Evolutionary conservation across 2,329 filamentous ascomycete genomes (phyloP).

Genomic region (Daldinia sp.): DNA sequence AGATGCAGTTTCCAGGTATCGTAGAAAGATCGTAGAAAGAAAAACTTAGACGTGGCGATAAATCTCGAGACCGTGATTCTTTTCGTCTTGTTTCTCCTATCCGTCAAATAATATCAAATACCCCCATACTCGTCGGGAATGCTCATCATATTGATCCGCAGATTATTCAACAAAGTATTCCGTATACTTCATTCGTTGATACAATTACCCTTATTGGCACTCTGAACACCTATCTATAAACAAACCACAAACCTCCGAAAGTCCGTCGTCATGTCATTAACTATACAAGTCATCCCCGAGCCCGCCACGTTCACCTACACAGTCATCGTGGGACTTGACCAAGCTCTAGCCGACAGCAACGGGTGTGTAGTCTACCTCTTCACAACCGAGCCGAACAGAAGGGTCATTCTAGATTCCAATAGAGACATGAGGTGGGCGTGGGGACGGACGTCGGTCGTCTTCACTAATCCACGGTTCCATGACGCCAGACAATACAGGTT

Average conservation of each 20-base stretch:
- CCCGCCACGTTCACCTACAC: neutral
- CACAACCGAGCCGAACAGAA: neutral
- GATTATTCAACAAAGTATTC: too few species aligned
- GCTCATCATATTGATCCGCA: neutral
- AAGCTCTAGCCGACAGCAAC: neutral
- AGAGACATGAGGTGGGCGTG: neutral
- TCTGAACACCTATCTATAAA: too few species aligned
- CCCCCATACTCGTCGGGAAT: too few species aligned
- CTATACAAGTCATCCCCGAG: too few species aligned
- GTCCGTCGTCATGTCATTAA: neutral
- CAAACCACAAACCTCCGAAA: too few species aligned
- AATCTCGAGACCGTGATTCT: neutral
- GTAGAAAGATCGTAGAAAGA: too few species aligned
- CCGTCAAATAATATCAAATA: neutral
- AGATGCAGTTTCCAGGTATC: neutral
- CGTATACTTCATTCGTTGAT: neutral
- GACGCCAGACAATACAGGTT: neutral
- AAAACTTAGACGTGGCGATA: neutral
- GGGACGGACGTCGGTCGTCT: too few species aligned
- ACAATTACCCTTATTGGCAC: too few species aligned
- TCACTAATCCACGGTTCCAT: neutral
- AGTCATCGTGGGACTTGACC: neutral
- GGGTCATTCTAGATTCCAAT: neutral
- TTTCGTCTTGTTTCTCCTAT: neutral
- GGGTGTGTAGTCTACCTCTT: neutral